Evolutionary conservation across 140 eudicot genomes (phyloP), one percentile per base, ranked within the genome.

Genomic region (Ambrosia hybrid): DNA sequence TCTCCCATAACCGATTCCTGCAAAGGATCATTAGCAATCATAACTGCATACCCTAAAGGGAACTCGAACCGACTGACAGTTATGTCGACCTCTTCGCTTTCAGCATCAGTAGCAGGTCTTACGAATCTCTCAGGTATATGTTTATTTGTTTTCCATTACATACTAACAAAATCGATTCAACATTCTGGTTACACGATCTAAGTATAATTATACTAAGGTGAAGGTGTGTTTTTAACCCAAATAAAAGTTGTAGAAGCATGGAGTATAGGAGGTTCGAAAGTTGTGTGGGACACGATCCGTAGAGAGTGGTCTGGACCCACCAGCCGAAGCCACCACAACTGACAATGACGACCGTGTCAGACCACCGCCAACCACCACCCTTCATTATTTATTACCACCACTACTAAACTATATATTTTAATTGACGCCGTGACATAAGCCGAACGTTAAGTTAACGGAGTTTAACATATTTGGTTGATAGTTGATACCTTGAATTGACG

Each of bases 201-300:
- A 41, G 48, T 41, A 41, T 41, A 41, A 2, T 41, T 4, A 41
- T 41, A 41, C 34, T 30, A 30, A 30, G 34, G 34, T 30, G 34
- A 30, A 30, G 34, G 34, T 30, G 34, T 30, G 34, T 30, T 30
- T 30, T 30, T 30, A 30, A 30, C 34, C 2, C 34, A 30, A 30
- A 30, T 30, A 30, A 30, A 1, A 4, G 10, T 3, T 1, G 55
- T 10, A 49, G 39, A 58, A 58, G 41, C 10, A 26, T 59, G 11
- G 41, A 59, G 65, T 3, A 66, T 75, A 53, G 59, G 57, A 75
- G 68, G 67, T 75, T 75, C 73, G 52, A 75, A 67, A 75, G 39
- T 6, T 66, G 2, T 34, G n/a, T 41, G 68, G 46, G 72, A 43
- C 79, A 66, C 17, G 79, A 75, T 75, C 79, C 79, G 73, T 45